These are phyloP conservation scores for Tricholoma matsutake DNA, from an alignment of 768 basidiomycete genomes.

Conservation along the genomic window DNA sequence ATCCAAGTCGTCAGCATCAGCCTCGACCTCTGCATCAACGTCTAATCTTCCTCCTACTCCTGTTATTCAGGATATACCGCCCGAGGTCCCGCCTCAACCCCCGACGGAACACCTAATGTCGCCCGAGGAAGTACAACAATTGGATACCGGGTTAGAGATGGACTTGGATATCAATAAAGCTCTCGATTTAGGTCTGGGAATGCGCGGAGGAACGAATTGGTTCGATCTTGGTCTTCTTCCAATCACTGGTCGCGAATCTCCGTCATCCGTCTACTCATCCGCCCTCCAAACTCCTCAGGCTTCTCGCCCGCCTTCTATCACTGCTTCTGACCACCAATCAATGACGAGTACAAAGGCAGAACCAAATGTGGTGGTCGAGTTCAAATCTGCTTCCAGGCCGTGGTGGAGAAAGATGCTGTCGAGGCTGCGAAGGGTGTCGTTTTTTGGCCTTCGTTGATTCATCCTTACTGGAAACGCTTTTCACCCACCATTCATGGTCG, in stretches of 20 bases:
- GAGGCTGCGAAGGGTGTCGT: conserved; percentile 25
- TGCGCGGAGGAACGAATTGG: conserved; percentile 36
- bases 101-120: conserved; percentile 24
- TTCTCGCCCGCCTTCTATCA: conserved; percentile 27
- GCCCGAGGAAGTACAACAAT: conserved; percentile 34
- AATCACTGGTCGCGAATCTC: conserved; percentile 33
- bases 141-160: conserved; percentile 33
- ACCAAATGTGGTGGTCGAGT: conserved; percentile 1
- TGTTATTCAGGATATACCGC: background rate
- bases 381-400: conserved; percentile 19
- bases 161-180: conserved; percentile 37
- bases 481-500: background rate
- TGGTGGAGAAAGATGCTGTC: conserved; percentile 33
- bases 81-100: conserved; percentile 1
- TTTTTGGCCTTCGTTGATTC: conserved; percentile 20
- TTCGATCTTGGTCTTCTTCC: conserved; percentile 38
- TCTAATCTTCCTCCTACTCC: conserved; percentile 4
- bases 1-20: conserved; percentile 2
- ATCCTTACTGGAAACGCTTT: background rate
- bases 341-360: conserved; percentile 15
- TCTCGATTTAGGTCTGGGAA: conserved; percentile 38
- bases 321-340: conserved; percentile 12
- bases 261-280: conserved; percentile 32
- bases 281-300: conserved; percentile 27
- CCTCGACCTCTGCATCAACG: background rate